Evolutionary conservation across 257 asterid genomes (phyloP), one percentile per base, ranked within the genome.

Genomic region (Fraxinus americana): DNA sequence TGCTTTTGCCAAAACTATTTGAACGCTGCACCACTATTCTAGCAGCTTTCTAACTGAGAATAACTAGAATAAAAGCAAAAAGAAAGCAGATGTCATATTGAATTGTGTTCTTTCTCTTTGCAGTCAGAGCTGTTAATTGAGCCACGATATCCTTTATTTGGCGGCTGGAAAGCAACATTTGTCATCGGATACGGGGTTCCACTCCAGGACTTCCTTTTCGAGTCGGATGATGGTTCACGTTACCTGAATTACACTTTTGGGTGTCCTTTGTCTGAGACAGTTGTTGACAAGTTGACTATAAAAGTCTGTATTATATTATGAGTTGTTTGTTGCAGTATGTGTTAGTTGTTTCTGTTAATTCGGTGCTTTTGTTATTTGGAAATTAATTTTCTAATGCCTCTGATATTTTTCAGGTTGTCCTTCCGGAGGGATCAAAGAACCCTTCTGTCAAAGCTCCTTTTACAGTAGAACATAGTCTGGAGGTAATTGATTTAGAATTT

Each of bases 151-250:
- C 99, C 99, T 75, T 80, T 96, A 84, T 90, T 96, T 87, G 99
- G 99, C 61, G 99, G 99, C 80, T 96, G 99, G 99, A 96, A 92
- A 91, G 86, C 99, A 77, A 92, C 97, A 71, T 95, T 93, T 86
- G 73, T 90, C 81, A 78, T 95, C 76, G 99, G 99, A 83, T 95
- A 95, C 38, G 99, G 91, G 48, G 91, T 93, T 79, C 99, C 98
- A 21, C 84, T 96, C 57, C 90, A 93, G 76, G 98, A 96, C 88
- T 96, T 89, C 86, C 96, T 96, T 69, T 93, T 89, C 36, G 98
- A 91, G 89, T 88, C 97, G 43, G 82, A 87, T 86, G 87, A 79
- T 76, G 96, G 94, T 74, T 85, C 90, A 67, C 98, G 99, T 38
- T 96, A 90, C 89, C 89, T 96, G 80, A 96, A 92, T 80, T 93